A percentile compares a stretch with the other conserved stretches of the same genome.
These are phyloP conservation scores for Termitomyces sp. DNA, from an alignment of 1,284 basidiomycete species.

Conservation along the genomic window DNA sequence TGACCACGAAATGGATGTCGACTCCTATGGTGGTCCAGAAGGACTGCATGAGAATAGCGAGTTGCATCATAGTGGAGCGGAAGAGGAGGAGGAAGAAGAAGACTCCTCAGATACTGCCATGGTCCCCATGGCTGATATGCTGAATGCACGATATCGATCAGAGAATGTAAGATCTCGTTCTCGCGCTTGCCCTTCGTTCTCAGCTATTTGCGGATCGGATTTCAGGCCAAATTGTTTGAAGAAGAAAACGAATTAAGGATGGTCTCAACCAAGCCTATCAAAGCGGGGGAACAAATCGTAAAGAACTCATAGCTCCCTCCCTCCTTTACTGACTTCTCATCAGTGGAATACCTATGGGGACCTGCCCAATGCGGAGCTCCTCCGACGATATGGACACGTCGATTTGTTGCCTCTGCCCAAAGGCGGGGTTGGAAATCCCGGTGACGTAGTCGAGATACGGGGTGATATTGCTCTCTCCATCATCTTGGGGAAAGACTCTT, in stretches of 20 bases:
- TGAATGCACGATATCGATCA: constrained; percentile 82
- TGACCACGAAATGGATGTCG: constrained; percentile 48
- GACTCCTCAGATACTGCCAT: constrained; percentile 78
- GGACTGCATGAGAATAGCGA: constrained; percentile 20
- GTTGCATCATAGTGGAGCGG: constrained; percentile 24
- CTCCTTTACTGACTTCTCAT: constrained; percentile 2
- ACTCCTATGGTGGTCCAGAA: constrained; percentile 23
- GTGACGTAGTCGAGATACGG: constrained; percentile 82
- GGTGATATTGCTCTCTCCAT: constrained; percentile 71
- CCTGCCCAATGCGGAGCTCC: constrained; percentile 90
- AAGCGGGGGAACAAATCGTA: constrained; percentile 85
- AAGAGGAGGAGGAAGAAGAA: constrained; percentile 55
- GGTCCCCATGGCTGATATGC: constrained; percentile 96
- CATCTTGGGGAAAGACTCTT: constrained; percentile 26
- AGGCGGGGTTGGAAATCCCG: constrained; percentile 66
- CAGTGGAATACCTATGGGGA: constrained; percentile 97
- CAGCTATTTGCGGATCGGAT: not conserved
- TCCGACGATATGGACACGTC: constrained; percentile 92
- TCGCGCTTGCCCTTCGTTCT: not conserved
- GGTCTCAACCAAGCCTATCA: constrained; percentile 75
- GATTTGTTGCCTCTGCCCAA: constrained; percentile 62
- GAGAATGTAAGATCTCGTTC: constrained; percentile 67
- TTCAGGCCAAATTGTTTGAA: constrained; percentile 81
- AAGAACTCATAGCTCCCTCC: constrained; percentile 22
- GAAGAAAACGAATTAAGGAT: constrained; percentile 73